Base-by-base conservation (phyloP, 768 basidiomycete species). In the Macrolepiota albuminosa region DNA sequence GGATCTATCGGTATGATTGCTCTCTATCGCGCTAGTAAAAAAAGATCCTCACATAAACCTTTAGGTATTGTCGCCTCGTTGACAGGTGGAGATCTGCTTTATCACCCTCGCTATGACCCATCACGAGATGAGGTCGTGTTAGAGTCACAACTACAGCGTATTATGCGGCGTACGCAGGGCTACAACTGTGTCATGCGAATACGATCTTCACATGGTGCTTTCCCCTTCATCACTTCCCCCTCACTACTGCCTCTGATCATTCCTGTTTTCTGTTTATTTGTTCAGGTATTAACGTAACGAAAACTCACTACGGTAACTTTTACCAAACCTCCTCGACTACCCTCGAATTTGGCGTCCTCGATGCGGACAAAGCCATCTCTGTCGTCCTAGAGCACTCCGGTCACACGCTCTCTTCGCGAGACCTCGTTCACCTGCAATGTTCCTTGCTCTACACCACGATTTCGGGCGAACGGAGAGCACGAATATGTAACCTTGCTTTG, bases 1-100 rank as follows among this genome's bases (percentile, higher is more conserved):
- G 96, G 87, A 5, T 92, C 90, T 6, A 85, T 99, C 56, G 91
- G 92, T 84, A 64, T 39, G 82, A 68, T 56, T 16, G 14, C 2
- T 49, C 13, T 43, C 31, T 43, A 54, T 54, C 3, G 29, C 11
- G 6, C 3, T 10, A 33, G 40, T 18, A 40, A 1, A n/a, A n/a
- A 40, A 14, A 54, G 31, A 14, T 18, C 11, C n/a, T 42, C 40
- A 42, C 42, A 5, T 67, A 50, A 63, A 54, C 50, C 37, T 16
- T n/a, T 40, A 87, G 90, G 89, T 46, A 72, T 79, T 4, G 79
- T 95, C 6, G 70, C 89, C 0, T 85, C 85, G 0, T 69, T 85
- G 11, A 93, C 93, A 7, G 97, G 97, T 14, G 97, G 97, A 21
- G 93, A 95, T 59, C 67, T 96, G 1, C 95, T 89, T 73, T 96